Evolutionary conservation across 2,329 filamentous ascomycete genomes (phyloP).

Genomic region (Clonostachys chloroleuca): DNA sequence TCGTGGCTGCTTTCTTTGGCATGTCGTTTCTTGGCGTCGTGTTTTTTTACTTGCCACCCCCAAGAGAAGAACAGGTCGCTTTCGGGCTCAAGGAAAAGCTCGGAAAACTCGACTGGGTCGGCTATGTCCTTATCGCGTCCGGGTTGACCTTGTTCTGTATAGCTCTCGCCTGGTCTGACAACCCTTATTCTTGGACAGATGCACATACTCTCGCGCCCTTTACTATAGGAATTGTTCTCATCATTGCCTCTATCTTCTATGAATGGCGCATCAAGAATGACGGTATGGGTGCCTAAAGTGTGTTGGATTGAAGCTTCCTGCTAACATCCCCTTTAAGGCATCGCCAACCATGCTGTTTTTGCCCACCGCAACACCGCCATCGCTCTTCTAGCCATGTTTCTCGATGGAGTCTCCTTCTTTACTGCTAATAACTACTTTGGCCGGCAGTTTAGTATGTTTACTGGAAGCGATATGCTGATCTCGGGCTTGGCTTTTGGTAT

Average conservation of each 20-base stretch:
- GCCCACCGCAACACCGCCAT: constrained; percentile 28
- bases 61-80: constrained; percentile 14
- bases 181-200: constrained; percentile 30
- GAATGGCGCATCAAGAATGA: constrained; percentile 26
- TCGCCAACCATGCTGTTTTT: background rate
- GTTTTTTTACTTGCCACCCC: constrained; percentile 25
- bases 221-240: constrained; percentile 20
- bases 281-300: constrained; percentile 32
- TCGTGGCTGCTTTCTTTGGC: constrained; percentile 4
- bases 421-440: constrained; percentile 35
- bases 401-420: constrained; percentile 32
- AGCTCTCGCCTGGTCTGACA: constrained; percentile 27
- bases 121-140: constrained; percentile 23
- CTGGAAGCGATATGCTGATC: constrained; percentile 24
- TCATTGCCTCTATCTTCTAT: constrained; percentile 20
- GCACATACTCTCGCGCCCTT: constrained; percentile 27
- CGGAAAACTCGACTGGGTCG: constrained; percentile 28
- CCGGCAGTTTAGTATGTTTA: constrained; percentile 25
- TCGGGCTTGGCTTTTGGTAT: constrained; percentile 24
- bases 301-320: constrained; percentile 14
- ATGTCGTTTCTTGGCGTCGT: background rate
- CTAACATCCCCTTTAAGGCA: too few relatives aligned
- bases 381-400: constrained; percentile 24
- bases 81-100: constrained; percentile 22
- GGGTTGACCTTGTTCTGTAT: constrained; percentile 31